Conservation (phyloP, 495 filamentous ascomycete genomes). For the Penicillium dipodomyicola region DNA sequence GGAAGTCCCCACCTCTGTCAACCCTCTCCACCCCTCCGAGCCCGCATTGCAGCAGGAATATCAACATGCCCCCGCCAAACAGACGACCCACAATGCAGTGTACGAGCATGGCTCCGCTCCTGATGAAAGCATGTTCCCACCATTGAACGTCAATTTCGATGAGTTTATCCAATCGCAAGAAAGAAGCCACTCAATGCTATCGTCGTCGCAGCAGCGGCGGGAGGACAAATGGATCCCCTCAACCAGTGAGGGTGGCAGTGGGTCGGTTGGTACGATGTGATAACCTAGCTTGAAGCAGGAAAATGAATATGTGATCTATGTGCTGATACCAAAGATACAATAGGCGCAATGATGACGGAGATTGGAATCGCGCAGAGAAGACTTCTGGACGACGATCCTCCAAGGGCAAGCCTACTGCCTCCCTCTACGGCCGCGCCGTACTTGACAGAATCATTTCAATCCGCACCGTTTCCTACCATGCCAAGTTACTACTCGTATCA, state of each 20-base stretch:
- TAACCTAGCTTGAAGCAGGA: not conserved
- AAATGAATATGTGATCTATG: not conserved
- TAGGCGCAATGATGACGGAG: constrained; percentile 41
- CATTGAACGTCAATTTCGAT: constrained; percentile 40
- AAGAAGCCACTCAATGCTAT: constrained; percentile 12
- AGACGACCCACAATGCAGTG: constrained; percentile 10
- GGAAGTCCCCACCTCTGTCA: constrained; percentile 23
- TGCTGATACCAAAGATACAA: not conserved
- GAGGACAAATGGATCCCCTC: constrained; percentile 44
- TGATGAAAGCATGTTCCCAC: constrained; percentile 13
- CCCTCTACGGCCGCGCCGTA: constrained; percentile 19
- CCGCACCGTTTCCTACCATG: constrained; percentile 22
- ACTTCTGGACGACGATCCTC: constrained; percentile 35
- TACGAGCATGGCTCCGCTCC: constrained; percentile 10
- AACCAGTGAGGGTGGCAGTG: constrained; percentile 24
- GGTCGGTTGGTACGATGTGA: constrained; percentile 37
- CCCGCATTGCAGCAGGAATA: constrained; percentile 17
- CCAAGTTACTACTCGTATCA: constrained; percentile 8
- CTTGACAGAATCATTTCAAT: constrained; percentile 20
- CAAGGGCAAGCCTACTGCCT: constrained; percentile 18
- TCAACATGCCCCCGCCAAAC: constrained; percentile 17
- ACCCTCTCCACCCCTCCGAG: constrained; percentile 18
- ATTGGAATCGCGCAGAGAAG: constrained; percentile 39
- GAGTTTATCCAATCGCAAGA: constrained; percentile 41
- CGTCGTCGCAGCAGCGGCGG: constrained; percentile 38